These are phyloP conservation scores for Phytophthora pistaciae DNA, from an alignment of 352 stramenopile species.

Conservation along the genomic window DNA sequence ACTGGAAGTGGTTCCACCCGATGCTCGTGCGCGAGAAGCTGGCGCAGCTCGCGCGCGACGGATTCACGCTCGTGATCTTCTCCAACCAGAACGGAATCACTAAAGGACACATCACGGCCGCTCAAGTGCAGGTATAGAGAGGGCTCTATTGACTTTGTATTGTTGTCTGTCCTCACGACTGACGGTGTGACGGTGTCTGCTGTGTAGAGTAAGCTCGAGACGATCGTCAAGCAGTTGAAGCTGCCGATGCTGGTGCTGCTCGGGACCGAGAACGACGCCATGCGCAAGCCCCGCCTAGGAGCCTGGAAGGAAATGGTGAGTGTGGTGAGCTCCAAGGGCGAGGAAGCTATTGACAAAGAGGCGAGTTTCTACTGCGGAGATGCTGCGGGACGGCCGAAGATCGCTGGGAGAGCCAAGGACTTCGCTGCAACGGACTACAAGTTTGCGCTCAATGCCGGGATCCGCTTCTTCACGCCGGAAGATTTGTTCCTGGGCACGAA, in stretches of 20 bases:
- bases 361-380: conserved; percentile 87
- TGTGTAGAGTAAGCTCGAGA: conserved; percentile 68
- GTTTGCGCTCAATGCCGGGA: conserved; percentile 86
- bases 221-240: conserved; percentile 68
- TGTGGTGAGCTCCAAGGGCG: conserved; percentile 21
- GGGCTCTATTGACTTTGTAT: neutral
- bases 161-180: conserved; percentile 1
- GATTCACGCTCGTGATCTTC: conserved; percentile 73
- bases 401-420: conserved; percentile 74
- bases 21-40: conserved; percentile 64
- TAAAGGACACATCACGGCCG: conserved; percentile 71
- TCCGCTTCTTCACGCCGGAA: conserved; percentile 88
- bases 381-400: conserved; percentile 80
- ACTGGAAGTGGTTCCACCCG: conserved; percentile 86
- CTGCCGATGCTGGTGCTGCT: conserved; percentile 80
- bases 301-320: conserved; percentile 69
- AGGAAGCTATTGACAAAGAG: conserved; percentile 49
- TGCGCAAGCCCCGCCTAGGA: conserved; percentile 81
- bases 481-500: conserved; percentile 79
- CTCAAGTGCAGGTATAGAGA: conserved; percentile 62
- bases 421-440: conserved; percentile 91
- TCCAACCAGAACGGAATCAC: conserved; percentile 90
- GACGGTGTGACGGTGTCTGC: neutral
- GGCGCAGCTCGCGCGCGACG: conserved; percentile 47
- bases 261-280: conserved; percentile 74